Evolutionary conservation across 768 basidiomycete genomes (phyloP).

Genomic region (Phylloporus rhodoxanthus): DNA sequence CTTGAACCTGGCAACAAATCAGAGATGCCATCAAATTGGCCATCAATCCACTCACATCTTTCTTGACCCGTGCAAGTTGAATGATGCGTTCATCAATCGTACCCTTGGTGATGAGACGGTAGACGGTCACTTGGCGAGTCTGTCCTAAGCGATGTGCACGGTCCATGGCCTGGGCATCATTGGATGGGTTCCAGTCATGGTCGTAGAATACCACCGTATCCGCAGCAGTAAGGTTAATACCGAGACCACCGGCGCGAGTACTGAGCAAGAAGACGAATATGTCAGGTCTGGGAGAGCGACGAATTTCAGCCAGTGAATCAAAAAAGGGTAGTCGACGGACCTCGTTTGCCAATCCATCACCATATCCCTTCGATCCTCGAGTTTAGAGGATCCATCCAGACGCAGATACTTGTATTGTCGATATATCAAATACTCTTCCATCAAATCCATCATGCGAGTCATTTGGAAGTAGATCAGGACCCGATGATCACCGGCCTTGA

Average conservation of each 20-base stretch:
- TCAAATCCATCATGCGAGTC: slow-evolving; percentile 99
- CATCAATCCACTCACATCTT: slow-evolving; percentile 59
- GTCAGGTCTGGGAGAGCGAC: slow-evolving; percentile 47
- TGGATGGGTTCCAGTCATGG: slow-evolving; percentile 69
- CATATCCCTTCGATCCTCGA: slow-evolving; percentile 97
- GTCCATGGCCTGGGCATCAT: slow-evolving; percentile 98
- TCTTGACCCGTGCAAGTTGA: slow-evolving; percentile 92
- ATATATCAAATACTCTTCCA: slow-evolving; percentile 97
- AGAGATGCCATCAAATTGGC: not conserved
- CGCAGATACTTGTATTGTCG: slow-evolving; percentile 94
- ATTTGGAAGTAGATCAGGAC: slow-evolving; percentile 98
- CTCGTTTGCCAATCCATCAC: slow-evolving; percentile 98
- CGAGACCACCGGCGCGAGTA: slow-evolving; percentile 92
- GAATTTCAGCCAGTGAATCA: not conserved
- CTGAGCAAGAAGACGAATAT: slow-evolving; percentile 93
- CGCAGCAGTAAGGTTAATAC: slow-evolving; percentile 88
- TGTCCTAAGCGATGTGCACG: slow-evolving; percentile 95
- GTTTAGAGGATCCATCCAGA: slow-evolving; percentile 87
- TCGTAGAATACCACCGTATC: slow-evolving; percentile 27
- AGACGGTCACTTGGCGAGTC: slow-evolving; percentile 95
- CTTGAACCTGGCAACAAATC: slow-evolving; percentile 70
- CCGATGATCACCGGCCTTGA: slow-evolving; percentile 89
- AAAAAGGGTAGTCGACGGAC: slow-evolving; percentile 37
- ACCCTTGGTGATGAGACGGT: slow-evolving; percentile 87
- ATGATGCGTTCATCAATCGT: slow-evolving; percentile 98